Evolutionary conservation across 2,329 filamentous ascomycete species (phyloP), one percentile per base, ranked within the genome.

Genomic region (Arachnomyces sp.): DNA sequence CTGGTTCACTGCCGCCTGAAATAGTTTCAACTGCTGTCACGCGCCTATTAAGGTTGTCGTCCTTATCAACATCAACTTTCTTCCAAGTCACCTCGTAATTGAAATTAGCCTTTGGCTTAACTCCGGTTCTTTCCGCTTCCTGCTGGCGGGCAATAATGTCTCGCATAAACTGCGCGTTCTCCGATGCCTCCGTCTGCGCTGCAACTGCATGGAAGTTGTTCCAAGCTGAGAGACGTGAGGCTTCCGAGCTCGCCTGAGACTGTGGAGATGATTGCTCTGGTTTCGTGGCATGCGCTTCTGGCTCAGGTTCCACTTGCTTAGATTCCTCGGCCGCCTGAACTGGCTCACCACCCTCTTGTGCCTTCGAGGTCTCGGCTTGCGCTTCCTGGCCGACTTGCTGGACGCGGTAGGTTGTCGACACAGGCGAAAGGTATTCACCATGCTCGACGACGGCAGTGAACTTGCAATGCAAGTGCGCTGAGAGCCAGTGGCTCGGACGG

Each of bases 381-480:
- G n/a, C n/a, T n/a, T n/a, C n/a, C n/a, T n/a, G n/a, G n/a, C n/a
- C n/a, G n/a, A n/a, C n/a, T n/a, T n/a, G n/a, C n/a, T n/a, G n/a
- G n/a, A n/a, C n/a, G n/a, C n/a, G n/a, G n/a, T n/a, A n/a, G n/a
- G n/a, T n/a, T n/a, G n/a, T n/a, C n/a, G n/a, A n/a, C 18, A 15
- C 36, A 3, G 43, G 37, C 8, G 42, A 31, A 4, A 44, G 39
- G 17, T 56, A 53, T 11, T 67, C 53, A 12, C 61, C 59, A 46
- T 80, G 69, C 4, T 72, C 54, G 35, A 80, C 62, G 1, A 71
- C 45, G 1, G 89, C 92, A 1, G 82, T 65, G 58, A 84, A 96
- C 57, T 90, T 93, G 68, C 84, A 81, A 62, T 98, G 92, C 66
- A 96, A 65, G 63, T 98, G 92, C 2, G 89, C 92, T 29, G 85